These are phyloP conservation scores for Leavenworthia alabamica DNA, from an alignment of 345 rosid species.

Conservation along the genomic window DNA sequence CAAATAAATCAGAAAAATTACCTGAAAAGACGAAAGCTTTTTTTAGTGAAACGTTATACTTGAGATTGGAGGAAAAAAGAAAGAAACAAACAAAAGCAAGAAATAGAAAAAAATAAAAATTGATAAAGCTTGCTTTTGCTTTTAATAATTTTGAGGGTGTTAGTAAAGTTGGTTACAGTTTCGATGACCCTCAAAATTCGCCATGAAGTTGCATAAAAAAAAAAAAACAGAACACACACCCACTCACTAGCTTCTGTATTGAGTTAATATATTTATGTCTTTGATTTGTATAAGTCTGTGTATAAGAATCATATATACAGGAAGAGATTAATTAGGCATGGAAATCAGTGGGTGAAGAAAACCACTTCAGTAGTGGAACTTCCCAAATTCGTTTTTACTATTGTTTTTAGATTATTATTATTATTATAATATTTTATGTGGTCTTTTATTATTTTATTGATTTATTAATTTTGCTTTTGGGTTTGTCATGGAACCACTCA, in stretches of 20 bases:
- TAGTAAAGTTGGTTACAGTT: constrained; percentile 34
- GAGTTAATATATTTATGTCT: neutral
- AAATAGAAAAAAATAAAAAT: neutral
- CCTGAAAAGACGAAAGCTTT: constrained; percentile 23
- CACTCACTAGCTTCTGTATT: constrained; percentile 1
- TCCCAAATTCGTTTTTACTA: constrained; percentile 17
- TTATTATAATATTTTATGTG: neutral
- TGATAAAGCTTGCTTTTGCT: constrained; percentile 14
- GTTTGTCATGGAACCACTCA: constrained; percentile 32
- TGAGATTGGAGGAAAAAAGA: constrained; percentile 3
- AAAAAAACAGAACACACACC: constrained; percentile 13
- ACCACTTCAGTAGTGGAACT: constrained; percentile 25
- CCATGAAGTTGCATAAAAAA: constrained; percentile 25
- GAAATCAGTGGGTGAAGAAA: constrained; percentile 35
- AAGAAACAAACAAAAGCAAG: constrained; percentile 6
- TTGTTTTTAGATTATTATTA: neutral
- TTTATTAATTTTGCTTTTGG: constrained; percentile 18
- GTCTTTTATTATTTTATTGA: constrained; percentile 7
- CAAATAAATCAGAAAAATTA: constrained; percentile 11
- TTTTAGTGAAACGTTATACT: constrained; percentile 9
- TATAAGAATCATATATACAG: neutral
- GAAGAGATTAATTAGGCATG: neutral
- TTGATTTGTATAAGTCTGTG: neutral
- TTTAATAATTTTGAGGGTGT: neutral
- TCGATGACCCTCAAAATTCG: constrained; percentile 28